Conservation (phyloP, 1,284 basidiomycete genomes). For the Pascua guehoae region DNA sequence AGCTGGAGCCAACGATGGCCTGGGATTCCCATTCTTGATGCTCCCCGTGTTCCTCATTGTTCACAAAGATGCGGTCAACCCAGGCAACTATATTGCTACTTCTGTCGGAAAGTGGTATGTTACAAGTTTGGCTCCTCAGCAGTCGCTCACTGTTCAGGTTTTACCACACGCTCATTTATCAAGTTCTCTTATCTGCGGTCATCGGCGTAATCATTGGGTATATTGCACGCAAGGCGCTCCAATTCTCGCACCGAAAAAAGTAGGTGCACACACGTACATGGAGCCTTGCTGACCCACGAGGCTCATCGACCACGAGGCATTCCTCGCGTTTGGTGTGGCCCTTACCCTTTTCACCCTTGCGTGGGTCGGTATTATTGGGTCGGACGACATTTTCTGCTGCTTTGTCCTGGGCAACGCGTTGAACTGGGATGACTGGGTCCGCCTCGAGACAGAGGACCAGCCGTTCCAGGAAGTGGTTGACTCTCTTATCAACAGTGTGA, state of each 20-base stretch:
- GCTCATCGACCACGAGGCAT: conserved; percentile 48
- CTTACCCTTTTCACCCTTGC: conserved; percentile 67
- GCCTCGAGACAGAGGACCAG: conserved; percentile 54
- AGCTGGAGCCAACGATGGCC: conserved; percentile 61
- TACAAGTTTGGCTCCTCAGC: too few species aligned
- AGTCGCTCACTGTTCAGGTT: conserved; percentile 25
- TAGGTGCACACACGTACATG: conserved; percentile 47
- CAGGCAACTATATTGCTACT: conserved; percentile 51
- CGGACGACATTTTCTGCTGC: conserved; percentile 74
- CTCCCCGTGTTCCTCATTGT: conserved; percentile 81
- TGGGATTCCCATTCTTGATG: conserved; percentile 92
- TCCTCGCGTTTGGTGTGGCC: conserved; percentile 46
- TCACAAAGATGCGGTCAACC: conserved; percentile 52
- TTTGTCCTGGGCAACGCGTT: conserved; percentile 46
- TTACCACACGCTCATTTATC: conserved; percentile 46
- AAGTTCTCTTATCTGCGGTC: conserved; percentile 65
- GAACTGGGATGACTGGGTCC: conserved; percentile 52
- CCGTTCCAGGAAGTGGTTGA: conserved; percentile 58
- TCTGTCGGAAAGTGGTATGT: conserved; percentile 60
- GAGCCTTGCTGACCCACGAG: conserved; percentile 7
- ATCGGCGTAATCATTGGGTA: conserved; percentile 77
- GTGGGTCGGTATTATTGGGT: conserved; percentile 75
- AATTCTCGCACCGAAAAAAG: conserved; percentile 34
- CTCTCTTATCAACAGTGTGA: conserved; percentile 51
- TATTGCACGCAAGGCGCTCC: conserved; percentile 37